These are phyloP conservation scores for Mortierella sp. DNA, from an alignment of 371 early-diverging fungal genomes.

Conservation along the genomic window DNA sequence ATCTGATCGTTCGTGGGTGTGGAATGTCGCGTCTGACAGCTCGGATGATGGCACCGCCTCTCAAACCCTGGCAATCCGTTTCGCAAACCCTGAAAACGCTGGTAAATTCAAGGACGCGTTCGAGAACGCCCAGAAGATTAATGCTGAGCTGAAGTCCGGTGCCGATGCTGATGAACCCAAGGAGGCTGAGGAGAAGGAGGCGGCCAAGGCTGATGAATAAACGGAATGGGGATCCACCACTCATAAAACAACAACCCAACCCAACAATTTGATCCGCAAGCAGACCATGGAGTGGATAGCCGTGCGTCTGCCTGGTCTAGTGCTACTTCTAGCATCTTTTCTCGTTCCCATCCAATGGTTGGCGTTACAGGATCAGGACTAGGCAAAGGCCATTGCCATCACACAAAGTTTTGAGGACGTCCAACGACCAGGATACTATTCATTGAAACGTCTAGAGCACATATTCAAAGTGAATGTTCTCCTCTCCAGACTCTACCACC, in stretches of 20 bases:
- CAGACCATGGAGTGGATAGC: too few relatives aligned
- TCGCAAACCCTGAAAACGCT: conserved; percentile 93
- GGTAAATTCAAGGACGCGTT: conserved; percentile 74
- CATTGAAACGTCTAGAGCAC: neutral
- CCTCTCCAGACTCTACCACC: conserved; percentile 19
- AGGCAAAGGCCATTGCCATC: neutral
- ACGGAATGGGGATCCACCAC: too few relatives aligned
- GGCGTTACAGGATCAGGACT: too few relatives aligned
- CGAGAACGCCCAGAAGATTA: conserved; percentile 70
- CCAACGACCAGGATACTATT: neutral
- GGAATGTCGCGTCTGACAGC: conserved; percentile 82
- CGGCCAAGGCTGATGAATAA: conserved; percentile 46
- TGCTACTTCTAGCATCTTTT: too few relatives aligned
- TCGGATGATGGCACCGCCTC: conserved; percentile 87
- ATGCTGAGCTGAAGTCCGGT: conserved; percentile 41
- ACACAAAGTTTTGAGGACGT: too few relatives aligned
- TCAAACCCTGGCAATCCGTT: conserved; percentile 95
- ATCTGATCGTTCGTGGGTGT: conserved; percentile 98
- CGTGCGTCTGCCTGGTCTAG: too few relatives aligned
- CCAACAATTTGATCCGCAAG: too few relatives aligned
- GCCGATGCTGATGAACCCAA: conserved; percentile 33
- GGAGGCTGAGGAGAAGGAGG: conserved; percentile 26
- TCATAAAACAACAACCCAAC: too few relatives aligned
- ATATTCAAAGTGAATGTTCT: conserved; percentile 28
- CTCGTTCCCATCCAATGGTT: too few relatives aligned